phyloP scores from a whole-genome alignment of 192 early-diverging fungal genomes.

The Coemansia brasiliensis region DNA sequence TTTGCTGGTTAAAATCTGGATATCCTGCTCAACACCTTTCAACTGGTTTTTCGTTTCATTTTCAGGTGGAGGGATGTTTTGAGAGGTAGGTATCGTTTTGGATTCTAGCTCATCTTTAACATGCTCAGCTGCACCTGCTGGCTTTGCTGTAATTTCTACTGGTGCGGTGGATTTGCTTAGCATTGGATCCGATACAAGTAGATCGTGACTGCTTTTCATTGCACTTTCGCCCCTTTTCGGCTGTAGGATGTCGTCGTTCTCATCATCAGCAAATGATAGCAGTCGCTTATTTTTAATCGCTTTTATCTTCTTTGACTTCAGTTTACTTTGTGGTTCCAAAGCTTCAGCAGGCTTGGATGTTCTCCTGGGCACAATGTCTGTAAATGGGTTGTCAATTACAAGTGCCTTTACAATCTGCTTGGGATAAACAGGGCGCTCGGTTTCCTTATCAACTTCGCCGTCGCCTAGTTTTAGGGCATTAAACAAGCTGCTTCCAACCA shows the following conservation, averaged over 20 bases:
- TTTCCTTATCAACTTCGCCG: constrained; percentile 71
- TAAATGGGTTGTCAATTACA: constrained; percentile 86
- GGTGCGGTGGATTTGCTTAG: constrained; percentile 15
- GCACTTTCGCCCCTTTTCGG: constrained; percentile 6
- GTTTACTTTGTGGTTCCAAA: not conserved
- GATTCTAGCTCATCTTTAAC: not conserved
- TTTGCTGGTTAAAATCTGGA: not conserved
- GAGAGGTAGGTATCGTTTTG: not conserved
- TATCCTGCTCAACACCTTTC: not conserved
- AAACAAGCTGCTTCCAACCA: constrained; percentile 89
- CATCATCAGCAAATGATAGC: constrained; percentile 90
- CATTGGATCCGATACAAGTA: constrained; percentile 41
- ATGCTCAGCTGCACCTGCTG: not conserved
- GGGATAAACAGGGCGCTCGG: constrained; percentile 77
- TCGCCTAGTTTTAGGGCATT: constrained; percentile 87
- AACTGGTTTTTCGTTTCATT: constrained; percentile 3
- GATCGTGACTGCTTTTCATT: constrained; percentile 80
- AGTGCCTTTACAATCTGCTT: constrained; percentile 63
- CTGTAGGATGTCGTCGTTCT: constrained; percentile 50
- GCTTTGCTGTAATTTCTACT: not conserved
- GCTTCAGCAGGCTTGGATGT: constrained; percentile 24
- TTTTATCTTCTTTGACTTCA: constrained; percentile 33
- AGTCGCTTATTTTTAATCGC: constrained; percentile 55
- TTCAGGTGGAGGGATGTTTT: constrained; percentile 8
- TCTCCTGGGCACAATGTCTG: constrained; percentile 82